phyloP scores from a whole-genome alignment of 2,329 filamentous ascomycete genomes.

The Aurifilum marmelostoma region DNA sequence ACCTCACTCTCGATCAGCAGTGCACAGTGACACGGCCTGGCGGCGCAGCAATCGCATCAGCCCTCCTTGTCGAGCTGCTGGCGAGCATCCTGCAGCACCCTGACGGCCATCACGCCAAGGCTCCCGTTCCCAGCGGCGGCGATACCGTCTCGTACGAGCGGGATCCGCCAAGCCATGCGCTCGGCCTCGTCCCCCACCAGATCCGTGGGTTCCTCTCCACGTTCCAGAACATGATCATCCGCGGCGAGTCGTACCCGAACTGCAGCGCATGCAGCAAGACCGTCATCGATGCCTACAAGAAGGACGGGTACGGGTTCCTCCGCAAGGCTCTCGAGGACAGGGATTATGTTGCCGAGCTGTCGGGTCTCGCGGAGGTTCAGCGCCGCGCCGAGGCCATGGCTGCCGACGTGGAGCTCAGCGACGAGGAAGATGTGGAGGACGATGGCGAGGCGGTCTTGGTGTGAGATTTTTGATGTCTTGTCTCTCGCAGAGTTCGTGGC shows the following conservation, averaged over 20 bases:
- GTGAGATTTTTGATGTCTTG: slow-evolving; percentile 29
- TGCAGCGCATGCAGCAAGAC: slow-evolving; percentile 79
- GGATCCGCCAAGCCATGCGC: slow-evolving; percentile 60
- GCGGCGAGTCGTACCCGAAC: slow-evolving; percentile 75
- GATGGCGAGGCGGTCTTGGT: slow-evolving; percentile 60
- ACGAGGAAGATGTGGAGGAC: slow-evolving; percentile 50
- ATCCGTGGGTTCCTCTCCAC: slow-evolving; percentile 76
- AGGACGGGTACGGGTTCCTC: slow-evolving; percentile 76
- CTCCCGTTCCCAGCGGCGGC: slow-evolving; percentile 47
- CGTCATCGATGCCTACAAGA: slow-evolving; percentile 69
- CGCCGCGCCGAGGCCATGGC: slow-evolving; percentile 56
- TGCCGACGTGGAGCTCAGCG: slow-evolving; percentile 63
- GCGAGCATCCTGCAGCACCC: slow-evolving; percentile 89
- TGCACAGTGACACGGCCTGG: slow-evolving; percentile 96
- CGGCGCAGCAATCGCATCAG: slow-evolving; percentile 88
- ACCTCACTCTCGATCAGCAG: slow-evolving; percentile 94
- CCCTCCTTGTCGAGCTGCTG: slow-evolving; percentile 86
- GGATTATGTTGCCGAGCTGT: slow-evolving; percentile 78
- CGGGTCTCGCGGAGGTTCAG: slow-evolving; percentile 74
- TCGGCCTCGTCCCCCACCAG: slow-evolving; percentile 77
- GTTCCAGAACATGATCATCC: slow-evolving; percentile 75
- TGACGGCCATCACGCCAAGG: slow-evolving; percentile 63
- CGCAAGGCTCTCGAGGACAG: slow-evolving; percentile 73
- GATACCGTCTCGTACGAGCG: slow-evolving; percentile 50
- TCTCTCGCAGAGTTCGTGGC: not conserved